Base-by-base conservation (phyloP, 805 yeast species). In the Nakazawaea pomicola region DNA sequence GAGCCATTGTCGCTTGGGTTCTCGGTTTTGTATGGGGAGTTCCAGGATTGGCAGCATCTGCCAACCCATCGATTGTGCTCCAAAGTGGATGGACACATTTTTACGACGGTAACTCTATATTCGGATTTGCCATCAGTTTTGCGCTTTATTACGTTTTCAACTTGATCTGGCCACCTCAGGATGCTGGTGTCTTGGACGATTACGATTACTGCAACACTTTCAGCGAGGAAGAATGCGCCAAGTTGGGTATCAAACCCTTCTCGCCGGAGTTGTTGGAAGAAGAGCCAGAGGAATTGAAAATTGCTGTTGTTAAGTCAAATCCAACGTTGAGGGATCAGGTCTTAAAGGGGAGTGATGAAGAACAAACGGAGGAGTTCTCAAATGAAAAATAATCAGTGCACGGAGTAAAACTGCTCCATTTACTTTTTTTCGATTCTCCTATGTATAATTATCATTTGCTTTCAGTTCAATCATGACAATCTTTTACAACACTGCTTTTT, bases 1-100 rank as follows among this genome's bases (percentile, higher is more conserved):
- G 71, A 49, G 64, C 67, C 18, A 41, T 66, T 10, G 38, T 58
- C 3, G 57, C 67, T 6, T 71, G 70, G 66, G 35, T 61, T 2
- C 46, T 55, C 6, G 68, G 70, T 23, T 60, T 65, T 52, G 64
- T 67, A 7, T 77, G 77, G 15, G 76, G 76, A 16, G 45, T 74
- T 21, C 79, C 80, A 3, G 80, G 80, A 23, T 55, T 71, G 16
- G 49, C 61, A 54, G 47, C 65, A 58, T 46, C 62, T 51, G 49
- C 46, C 10, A 52, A 50, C 35, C 45, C 49, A 6, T 36, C 29
- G 20, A 44, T 52, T 24, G 60, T 64, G 21, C 49, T 67, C 55
- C 48, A 60, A 2, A 47, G 61, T 4, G 77, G 77, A n/a, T 58
- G 65, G 12, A 54, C 57, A 6, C 63, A 68, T 43, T 69, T 61